Evolutionary conservation across 169 alveolate species (phyloP).

Genomic region (Hepatocystis sp.): DNA sequence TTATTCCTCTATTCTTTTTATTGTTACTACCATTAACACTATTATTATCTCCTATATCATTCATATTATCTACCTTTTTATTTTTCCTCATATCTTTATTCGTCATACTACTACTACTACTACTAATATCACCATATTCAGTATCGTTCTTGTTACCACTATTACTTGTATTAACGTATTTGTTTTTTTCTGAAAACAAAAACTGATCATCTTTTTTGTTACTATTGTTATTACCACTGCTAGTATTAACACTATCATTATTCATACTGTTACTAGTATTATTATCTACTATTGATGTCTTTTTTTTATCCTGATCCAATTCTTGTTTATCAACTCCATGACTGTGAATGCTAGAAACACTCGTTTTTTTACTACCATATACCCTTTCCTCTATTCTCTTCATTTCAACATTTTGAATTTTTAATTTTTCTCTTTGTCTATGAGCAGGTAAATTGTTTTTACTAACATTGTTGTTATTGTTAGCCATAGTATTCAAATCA

Average conservation of each 20-base stretch:
- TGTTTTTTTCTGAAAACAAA: too few relatives aligned
- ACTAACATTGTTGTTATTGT: background rate
- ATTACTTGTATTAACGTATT: too few relatives aligned
- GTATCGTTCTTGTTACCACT: conserved; percentile 2
- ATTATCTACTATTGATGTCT: too few relatives aligned
- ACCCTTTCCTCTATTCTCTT: conserved; percentile 51
- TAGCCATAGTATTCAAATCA: background rate
- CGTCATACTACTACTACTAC: too few relatives aligned
- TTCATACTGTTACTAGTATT: too few relatives aligned
- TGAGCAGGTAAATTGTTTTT: conserved; percentile 17
- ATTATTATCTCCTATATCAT: too few relatives aligned
- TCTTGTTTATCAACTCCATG: too few relatives aligned
- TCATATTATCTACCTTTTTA: too few relatives aligned
- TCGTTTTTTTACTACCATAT: conserved; percentile 3
- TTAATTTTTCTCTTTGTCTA: conserved; percentile 67
- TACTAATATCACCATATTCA: conserved; percentile 2
- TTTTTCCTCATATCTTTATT: too few relatives aligned
- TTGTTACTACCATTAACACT: background rate
- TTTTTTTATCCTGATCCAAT: too few relatives aligned
- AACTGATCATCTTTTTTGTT: background rate
- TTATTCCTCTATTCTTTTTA: too few relatives aligned
- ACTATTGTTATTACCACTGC: conserved; percentile 6
- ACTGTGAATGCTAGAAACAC: too few relatives aligned
- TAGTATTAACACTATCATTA: background rate
- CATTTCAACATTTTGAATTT: conserved; percentile 73